Conservation (phyloP, 83 land plant genomes). For the Isoetes engelmannii region DNA sequence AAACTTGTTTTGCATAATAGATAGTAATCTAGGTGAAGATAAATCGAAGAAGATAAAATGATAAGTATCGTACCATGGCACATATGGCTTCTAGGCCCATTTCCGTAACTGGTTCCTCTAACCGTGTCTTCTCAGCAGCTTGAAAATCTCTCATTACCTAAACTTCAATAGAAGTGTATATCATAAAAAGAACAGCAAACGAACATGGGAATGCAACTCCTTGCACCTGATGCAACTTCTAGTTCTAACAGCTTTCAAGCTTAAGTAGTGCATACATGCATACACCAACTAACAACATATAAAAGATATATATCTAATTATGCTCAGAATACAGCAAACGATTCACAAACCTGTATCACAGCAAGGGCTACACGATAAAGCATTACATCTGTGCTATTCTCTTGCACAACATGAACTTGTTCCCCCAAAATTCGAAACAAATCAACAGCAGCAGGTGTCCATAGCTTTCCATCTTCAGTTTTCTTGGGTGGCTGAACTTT, state of each 20-base stretch:
- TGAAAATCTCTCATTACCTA: conserved; percentile 97
- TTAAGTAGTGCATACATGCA: neutral
- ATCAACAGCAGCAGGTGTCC: conserved; percentile 96
- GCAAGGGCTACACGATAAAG: conserved; percentile 89
- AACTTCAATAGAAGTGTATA: conserved; percentile 1
- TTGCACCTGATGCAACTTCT: neutral
- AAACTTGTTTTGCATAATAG: too few species aligned
- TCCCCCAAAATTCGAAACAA: conserved; percentile 87
- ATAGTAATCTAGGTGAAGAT: too few species aligned
- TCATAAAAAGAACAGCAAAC: neutral
- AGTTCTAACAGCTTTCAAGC: neutral
- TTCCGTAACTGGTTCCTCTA: conserved; percentile 88
- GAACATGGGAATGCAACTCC: neutral
- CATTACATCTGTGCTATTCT: conserved; percentile 97
- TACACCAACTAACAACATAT: neutral
- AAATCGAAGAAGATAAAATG: too few species aligned
- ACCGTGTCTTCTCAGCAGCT: conserved; percentile 69
- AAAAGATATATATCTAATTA: neutral
- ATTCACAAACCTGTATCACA: conserved; percentile 63
- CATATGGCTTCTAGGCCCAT: conserved; percentile 80
- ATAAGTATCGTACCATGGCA: conserved; percentile 59
- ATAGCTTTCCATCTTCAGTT: conserved; percentile 84
- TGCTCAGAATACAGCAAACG: neutral
- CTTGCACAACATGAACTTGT: conserved; percentile 93
- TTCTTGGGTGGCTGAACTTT: conserved; percentile 76